Evolutionary conservation across 768 basidiomycete species (phyloP).

Genomic region (Obba rivulosa): DNA sequence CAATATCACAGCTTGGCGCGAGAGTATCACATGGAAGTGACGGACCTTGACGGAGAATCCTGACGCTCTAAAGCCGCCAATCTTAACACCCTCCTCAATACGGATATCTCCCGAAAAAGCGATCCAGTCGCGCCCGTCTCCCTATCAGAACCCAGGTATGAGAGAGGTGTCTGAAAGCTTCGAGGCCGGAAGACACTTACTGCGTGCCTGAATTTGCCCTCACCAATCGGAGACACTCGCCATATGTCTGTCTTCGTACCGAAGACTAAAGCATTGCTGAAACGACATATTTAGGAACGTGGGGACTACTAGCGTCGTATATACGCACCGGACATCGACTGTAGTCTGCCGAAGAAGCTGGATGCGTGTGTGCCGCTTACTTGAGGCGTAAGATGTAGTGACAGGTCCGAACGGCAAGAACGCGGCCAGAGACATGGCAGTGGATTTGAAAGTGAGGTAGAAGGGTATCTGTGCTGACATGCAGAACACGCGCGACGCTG

Average conservation of each 20-base stretch:
- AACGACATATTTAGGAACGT: background rate
- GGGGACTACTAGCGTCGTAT: background rate
- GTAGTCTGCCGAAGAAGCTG: constrained; percentile 62
- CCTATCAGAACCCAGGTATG: constrained; percentile 30
- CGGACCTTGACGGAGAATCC: constrained; percentile 61
- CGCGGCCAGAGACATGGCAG: constrained; percentile 48
- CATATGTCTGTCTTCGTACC: constrained; percentile 69
- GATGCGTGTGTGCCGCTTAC: constrained; percentile 39
- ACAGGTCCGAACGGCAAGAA: constrained; percentile 59
- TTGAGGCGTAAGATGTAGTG: constrained; percentile 17
- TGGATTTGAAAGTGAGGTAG: constrained; percentile 54
- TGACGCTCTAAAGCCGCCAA: constrained; percentile 61
- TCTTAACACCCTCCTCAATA: constrained; percentile 41
- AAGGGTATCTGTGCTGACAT: constrained; percentile 60
- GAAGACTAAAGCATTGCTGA: constrained; percentile 40
- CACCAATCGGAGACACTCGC: constrained; percentile 59
- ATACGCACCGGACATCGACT: constrained; percentile 52
- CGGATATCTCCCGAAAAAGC: constrained; percentile 59
- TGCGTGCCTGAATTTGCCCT: constrained; percentile 52
- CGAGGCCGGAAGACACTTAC: constrained; percentile 30
- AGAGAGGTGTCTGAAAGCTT: too few relatives aligned
- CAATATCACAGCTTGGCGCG: too few relatives aligned
- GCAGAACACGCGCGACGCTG: constrained; percentile 54
- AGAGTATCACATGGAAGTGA: background rate
- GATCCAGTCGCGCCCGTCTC: constrained; percentile 57